Percentiles rank a stretch among this genome's conserved stretches.
phyloP scores from a whole-genome alignment of 192 early-diverging fungal species.

The Coemansia sp. region DNA sequence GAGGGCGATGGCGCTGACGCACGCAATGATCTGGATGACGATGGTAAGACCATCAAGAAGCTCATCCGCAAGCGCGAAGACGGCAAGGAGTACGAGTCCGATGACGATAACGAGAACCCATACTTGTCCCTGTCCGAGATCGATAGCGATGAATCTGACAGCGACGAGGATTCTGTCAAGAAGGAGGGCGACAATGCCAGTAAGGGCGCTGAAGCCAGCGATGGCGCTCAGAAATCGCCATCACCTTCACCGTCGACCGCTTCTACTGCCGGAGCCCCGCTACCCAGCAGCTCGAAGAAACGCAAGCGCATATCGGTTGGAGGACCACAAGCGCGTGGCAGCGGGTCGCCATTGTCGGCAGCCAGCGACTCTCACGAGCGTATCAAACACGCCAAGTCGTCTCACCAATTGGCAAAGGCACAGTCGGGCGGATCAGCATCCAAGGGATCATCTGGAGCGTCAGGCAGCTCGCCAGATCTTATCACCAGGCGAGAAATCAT shows the following conservation, averaged over 20 bases:
- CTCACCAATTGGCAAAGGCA: conserved; percentile 1
- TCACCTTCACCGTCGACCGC: conserved; percentile 4
- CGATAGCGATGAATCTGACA: conserved; percentile 28
- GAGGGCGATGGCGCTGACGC: conserved; percentile 4
- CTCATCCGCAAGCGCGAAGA: conserved; percentile 63
- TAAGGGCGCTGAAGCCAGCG: not conserved
- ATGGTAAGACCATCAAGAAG: conserved; percentile 60
- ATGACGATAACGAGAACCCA: conserved; percentile 45
- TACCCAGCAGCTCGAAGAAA: conserved; percentile 36
- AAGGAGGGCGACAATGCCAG: conserved; percentile 18
- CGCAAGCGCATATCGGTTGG: conserved; percentile 47
- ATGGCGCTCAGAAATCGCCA: not conserved
- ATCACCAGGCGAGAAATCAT: conserved; percentile 73
- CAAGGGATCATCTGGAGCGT: conserved; percentile 17
- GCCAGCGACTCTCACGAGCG: conserved; percentile 3
- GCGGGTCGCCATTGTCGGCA: conserved; percentile 14
- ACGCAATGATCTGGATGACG: conserved; percentile 35
- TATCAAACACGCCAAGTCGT: conserved; percentile 26
- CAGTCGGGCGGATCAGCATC: conserved; percentile 23
- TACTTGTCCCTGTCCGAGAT: conserved; percentile 46
- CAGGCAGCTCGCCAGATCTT: conserved; percentile 34
- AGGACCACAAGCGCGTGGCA: conserved; percentile 14
- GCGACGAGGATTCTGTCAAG: conserved; percentile 33
- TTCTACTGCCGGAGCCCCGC: not conserved
- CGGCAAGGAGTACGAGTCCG: conserved; percentile 43